A percentile compares a stretch with the other conserved stretches of the same genome.
These are phyloP conservation scores for Arxiozyma slooffiae DNA, from an alignment of 1,139 yeast species.

Conservation along the genomic window DNA sequence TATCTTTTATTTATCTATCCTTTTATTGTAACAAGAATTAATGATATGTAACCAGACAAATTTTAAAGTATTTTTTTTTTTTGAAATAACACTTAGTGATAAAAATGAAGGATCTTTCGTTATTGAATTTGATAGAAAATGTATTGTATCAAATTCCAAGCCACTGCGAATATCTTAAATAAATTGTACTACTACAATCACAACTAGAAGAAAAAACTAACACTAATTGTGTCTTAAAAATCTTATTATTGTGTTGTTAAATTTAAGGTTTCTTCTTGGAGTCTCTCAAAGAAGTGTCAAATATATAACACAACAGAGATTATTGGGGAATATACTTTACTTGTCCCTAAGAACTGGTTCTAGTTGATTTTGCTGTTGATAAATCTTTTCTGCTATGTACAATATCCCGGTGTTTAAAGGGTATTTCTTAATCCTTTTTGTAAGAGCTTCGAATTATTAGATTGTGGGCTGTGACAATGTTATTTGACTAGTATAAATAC, in stretches of 20 bases:
- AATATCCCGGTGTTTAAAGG: no score
- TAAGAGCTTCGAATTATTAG: no score
- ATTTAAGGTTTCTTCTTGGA: not conserved
- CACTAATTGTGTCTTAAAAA: conserved; percentile 39
- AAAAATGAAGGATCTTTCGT: conserved; percentile 61
- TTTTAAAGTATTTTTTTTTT: conserved; percentile 90
- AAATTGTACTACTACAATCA: conserved; percentile 62
- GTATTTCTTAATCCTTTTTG: no score
- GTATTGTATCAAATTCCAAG: conserved; percentile 89
- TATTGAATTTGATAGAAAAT: conserved; percentile 69
- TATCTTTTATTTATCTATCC: conserved; percentile 75
- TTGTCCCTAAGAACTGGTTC: no score
- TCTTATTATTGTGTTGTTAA: not conserved
- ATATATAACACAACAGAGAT: no score
- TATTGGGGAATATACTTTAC: no score
- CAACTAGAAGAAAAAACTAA: conserved; percentile 63
- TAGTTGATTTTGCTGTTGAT: no score
- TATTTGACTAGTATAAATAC: no score
- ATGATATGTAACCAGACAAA: conserved; percentile 93
- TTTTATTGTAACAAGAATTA: conserved; percentile 65
- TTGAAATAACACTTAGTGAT: conserved; percentile 80
- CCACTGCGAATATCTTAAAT: conserved; percentile 96
- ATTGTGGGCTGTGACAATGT: no score
- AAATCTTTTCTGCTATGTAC: no score
- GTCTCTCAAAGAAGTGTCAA: not conserved